Percentiles rank a stretch among this genome's conserved stretches.
Conservation (phyloP, 768 basidiomycete species). For the Pleurotus salmoneostramineus region DNA sequence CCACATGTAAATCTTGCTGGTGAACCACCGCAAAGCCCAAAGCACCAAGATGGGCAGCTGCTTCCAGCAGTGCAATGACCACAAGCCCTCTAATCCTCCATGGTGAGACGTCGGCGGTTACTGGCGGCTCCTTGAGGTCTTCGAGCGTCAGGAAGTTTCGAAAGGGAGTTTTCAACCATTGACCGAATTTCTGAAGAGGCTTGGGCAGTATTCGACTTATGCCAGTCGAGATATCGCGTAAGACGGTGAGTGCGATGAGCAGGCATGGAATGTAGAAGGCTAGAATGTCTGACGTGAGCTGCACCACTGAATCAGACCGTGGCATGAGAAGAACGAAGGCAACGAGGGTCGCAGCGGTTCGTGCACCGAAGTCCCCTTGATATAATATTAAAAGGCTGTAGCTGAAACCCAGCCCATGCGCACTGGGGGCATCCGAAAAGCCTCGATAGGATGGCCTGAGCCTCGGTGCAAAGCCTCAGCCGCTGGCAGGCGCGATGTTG, state of each 20-base stretch:
- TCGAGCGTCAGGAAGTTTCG: conserved; percentile 46
- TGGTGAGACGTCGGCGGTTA: conserved; percentile 17
- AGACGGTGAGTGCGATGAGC: conserved; percentile 24
- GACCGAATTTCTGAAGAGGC: conserved; percentile 16
- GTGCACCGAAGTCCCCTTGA: no score
- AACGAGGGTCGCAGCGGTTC: not conserved
- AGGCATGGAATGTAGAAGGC: conserved; percentile 8
- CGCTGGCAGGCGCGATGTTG: no score
- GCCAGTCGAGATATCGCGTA: conserved; percentile 22
- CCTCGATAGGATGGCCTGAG: no score
- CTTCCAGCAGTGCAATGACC: conserved; percentile 32
- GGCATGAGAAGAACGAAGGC: conserved; percentile 1
- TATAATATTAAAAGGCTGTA: no score
- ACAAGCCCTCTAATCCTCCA: conserved; percentile 30
- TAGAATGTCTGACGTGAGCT: not conserved
- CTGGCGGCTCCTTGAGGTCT: conserved; percentile 41
- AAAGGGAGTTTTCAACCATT: conserved; percentile 35
- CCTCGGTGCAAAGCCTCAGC: no score
- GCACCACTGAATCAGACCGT: not conserved
- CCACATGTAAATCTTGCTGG: conserved; percentile 17
- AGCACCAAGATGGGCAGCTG: conserved; percentile 38
- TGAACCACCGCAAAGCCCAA: conserved; percentile 30
- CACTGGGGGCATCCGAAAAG: no score
- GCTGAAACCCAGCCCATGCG: no score
- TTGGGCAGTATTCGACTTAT: conserved; percentile 21